Base-by-base conservation (phyloP, 1,284 basidiomycete species). In the Fomes fomentarius region DNA sequence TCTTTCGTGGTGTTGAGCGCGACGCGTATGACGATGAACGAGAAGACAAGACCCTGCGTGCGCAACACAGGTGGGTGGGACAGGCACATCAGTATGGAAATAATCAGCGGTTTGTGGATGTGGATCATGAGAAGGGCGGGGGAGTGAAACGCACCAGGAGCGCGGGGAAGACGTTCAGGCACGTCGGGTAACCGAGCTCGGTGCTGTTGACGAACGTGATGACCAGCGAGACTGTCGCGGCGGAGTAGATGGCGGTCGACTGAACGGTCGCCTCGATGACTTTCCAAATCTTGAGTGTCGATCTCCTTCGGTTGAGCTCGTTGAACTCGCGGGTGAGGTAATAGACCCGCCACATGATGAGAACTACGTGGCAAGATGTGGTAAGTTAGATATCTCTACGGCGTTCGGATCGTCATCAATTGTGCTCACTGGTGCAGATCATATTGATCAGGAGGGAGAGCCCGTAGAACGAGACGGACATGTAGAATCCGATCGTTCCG, bases 221-320 rank as follows among this genome's bases (percentile, higher is more conserved):
- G 14, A 53, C 52, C 33, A 53, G 52, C 28, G 52, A 48, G 24
- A 53, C 40, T 12, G 39, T 40, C 2, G 46, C 52, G 17, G 52
- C 52, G 26, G 52, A 43, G 46, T 53, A 53, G 19, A 53, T 53
- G 11, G 52, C 52, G 52, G 52, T 53, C n/a, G 52, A 48, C 46
- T 53, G 52, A 10, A 53, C 52, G n/a, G 52, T 48, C 25, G 52
- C 46, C 52, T 53, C 52, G 40, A 53, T 37, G 33, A 53, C 52
- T 34, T 48, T 47, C 52, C 52, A 53, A 22, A 53, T 26, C 34
- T 53, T 53, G 52, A 47, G 52, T 9, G 37, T 47, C 31, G 39
- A 35, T 30, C 28, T 39, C 12, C 46, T 38, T 25, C 33, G 39
- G 26, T 47, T 35, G 33, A 53, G 40, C 4, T 30, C 40, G 17